Evolutionary conservation across 495 filamentous ascomycete genomes (phyloP), one percentile per base, ranked within the genome.

Genomic region (Lentithecium fluviatile): DNA sequence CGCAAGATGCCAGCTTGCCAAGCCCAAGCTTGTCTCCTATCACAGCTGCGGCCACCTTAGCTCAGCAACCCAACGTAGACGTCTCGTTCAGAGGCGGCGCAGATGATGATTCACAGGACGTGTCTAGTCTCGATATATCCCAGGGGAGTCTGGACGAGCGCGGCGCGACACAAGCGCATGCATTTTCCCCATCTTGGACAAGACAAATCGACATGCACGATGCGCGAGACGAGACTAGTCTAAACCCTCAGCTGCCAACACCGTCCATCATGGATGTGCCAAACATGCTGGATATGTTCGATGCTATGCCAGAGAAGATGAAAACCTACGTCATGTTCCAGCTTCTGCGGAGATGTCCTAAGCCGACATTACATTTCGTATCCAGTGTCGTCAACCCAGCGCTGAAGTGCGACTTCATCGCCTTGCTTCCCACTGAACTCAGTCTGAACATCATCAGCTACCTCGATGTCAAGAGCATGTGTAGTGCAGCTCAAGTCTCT

Each of bases 321-420:
- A 90, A 97, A 71, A 87, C 84, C 0, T 95, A 95, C 69, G 83
- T 99, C 68, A 96, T 97, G 88, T 97, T 93, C 69, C 91, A 97
- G 67, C 83, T 99, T 36, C 79, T 99, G 23, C 85, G 88, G 29
- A 83, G 95, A 40, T 96, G 94, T 72, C 82, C 89, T 6, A 88
- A 96, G 63, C 89, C 90, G 20, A 96, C 92, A 0, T 79, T 99
- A 1, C 91, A 91, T 72, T 86, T 96, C 48, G 88, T 99, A 64
- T 90, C 95, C 21, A 86, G 90, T 62, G 85, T 91, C 34, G 92
- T 99, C 57, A 96, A 96, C 71, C 95, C 95, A 6, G 91, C 93
- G n/a, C 74, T 99, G 60, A 96, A 95, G 74, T 95, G 90, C 69
- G 93, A 99, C 70, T 95, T 96, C 67, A 70, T 99, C 58, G 79